Conservation (phyloP, 306 rosid species). For the Gastrolobium villosum region DNA sequence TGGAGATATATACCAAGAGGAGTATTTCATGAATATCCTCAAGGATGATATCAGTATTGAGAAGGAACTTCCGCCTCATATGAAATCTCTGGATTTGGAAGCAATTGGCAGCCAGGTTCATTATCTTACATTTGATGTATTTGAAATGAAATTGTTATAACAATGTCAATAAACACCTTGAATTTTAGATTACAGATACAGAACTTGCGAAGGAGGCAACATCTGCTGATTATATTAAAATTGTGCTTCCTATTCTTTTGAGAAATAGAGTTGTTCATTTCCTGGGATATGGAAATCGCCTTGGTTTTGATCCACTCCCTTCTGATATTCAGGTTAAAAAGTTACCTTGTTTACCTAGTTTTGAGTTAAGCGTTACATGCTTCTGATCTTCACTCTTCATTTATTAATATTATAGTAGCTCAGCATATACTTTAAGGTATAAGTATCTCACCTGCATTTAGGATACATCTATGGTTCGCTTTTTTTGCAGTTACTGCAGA, state of each 20-base stretch:
- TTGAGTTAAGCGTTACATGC: conserved; percentile 1
- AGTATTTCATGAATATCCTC: conserved; percentile 73
- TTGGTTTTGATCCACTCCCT: conserved; percentile 93
- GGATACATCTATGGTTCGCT: too few relatives aligned
- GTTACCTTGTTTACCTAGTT: conserved; percentile 2
- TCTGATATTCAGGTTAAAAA: conserved; percentile 77
- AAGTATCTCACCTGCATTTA: background rate
- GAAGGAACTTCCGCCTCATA: conserved; percentile 84
- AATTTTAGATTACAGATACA: conserved; percentile 87
- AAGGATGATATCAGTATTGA: conserved; percentile 72
- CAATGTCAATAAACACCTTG: conserved; percentile 37
- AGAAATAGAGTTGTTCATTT: conserved; percentile 81
- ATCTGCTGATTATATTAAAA: conserved; percentile 66
- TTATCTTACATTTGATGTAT: conserved; percentile 38
- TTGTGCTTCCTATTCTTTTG: conserved; percentile 76
- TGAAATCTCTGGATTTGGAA: conserved; percentile 73
- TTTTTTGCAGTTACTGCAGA: too few relatives aligned
- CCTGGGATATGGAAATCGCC: conserved; percentile 93
- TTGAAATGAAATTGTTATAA: conserved; percentile 17
- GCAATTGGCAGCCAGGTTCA: conserved; percentile 87
- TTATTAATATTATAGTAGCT: background rate
- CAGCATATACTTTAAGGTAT: background rate
- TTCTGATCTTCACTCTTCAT: conserved; percentile 3
- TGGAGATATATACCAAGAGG: conserved; percentile 93
- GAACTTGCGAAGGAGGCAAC: conserved; percentile 93